Percentiles rank a stretch among this genome's conserved stretches.
phyloP scores from a whole-genome alignment of 1,284 basidiomycete species.

The Stygiomarasmius scandens region DNA sequence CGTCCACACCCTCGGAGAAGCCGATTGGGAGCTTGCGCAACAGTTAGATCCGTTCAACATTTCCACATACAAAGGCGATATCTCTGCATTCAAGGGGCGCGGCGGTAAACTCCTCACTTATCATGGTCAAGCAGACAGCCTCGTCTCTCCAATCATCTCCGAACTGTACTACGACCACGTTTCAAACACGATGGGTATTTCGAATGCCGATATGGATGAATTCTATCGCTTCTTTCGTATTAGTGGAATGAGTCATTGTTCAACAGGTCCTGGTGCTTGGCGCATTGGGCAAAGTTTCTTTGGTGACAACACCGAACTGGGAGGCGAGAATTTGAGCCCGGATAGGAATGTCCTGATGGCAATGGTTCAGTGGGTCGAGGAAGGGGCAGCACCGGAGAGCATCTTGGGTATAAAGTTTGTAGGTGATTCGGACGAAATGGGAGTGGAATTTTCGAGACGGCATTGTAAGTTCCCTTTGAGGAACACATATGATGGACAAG shows the following conservation, averaged over 20 bases:
- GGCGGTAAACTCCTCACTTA: constrained; percentile 24
- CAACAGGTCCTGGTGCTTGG: constrained; percentile 17
- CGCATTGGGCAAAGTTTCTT: constrained; percentile 10
- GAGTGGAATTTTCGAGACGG: constrained; percentile 10
- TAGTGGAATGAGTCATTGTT: constrained; percentile 20
- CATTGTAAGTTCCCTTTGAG: constrained; percentile 21
- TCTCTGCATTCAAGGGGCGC: constrained; percentile 20
- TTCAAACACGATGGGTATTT: constrained; percentile 15
- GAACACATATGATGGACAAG: constrained; percentile 17
- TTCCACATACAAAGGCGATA: constrained; percentile 20
- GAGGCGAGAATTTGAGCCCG: constrained; percentile 4
- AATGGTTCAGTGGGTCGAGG: constrained; percentile 20
- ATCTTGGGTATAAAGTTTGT: constrained; percentile 16
- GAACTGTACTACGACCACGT: constrained; percentile 21
- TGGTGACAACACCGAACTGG: neutral
- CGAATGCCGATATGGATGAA: constrained; percentile 10
- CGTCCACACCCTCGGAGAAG: constrained; percentile 7
- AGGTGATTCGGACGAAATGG: constrained; percentile 11
- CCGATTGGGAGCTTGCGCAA: constrained; percentile 2
- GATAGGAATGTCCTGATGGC: constrained; percentile 17
- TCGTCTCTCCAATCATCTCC: constrained; percentile 20
- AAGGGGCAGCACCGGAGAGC: constrained; percentile 18
- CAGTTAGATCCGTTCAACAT: constrained; percentile 22
- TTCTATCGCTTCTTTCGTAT: constrained; percentile 21
- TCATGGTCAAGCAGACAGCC: constrained; percentile 22